Percentiles rank a stretch among this genome's conserved stretches.
Evolutionary conservation across 2,329 filamentous ascomycete genomes (phyloP).

Genomic region (Microdochium trichocladiopsis): DNA sequence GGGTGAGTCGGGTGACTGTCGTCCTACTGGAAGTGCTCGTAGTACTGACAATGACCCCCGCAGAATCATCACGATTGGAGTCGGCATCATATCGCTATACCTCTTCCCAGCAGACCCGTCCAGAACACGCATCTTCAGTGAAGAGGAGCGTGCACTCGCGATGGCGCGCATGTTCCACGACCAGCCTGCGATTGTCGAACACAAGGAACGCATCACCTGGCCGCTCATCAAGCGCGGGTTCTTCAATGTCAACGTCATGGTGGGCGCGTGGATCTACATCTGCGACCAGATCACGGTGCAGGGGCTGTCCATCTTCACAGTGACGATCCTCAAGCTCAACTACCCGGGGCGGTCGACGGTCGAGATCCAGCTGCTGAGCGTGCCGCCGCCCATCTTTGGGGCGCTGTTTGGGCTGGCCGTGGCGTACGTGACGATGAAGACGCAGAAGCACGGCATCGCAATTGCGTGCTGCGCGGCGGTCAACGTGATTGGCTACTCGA

Average conservation of each 20-base stretch:
- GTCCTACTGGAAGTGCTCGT: not conserved
- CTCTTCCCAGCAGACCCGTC: conserved; percentile 11
- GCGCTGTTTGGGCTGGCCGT: conserved; percentile 14
- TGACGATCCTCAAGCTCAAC: conserved; percentile 9
- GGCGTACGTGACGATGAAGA: conserved; percentile 18
- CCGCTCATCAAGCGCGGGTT: conserved; percentile 9
- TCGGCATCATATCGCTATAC: conserved; percentile 5
- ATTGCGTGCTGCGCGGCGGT: conserved; percentile 13
- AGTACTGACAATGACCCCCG: not conserved
- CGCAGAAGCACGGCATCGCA: conserved; percentile 13
- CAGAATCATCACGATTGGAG: conserved; percentile 2
- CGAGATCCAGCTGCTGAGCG: conserved; percentile 16
- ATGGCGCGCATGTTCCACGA: conserved; percentile 10
- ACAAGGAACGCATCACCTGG: conserved; percentile 12
- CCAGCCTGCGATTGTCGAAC: conserved; percentile 15
- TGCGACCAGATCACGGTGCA: conserved; percentile 9
- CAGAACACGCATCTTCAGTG: conserved; percentile 9
- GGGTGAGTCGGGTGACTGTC: conserved; percentile 4
- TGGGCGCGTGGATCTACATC: conserved; percentile 15
- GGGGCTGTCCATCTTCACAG: conserved; percentile 5
- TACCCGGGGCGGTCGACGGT: conserved; percentile 14
- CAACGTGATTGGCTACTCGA: conserved; percentile 15
- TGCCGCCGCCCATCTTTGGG: conserved; percentile 13
- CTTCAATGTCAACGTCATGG: conserved; percentile 15
- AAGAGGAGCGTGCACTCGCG: conserved; percentile 3